These are phyloP conservation scores for Ceratobasidium theobromae DNA, from an alignment of 1,284 basidiomycete species.

Conservation along the genomic window DNA sequence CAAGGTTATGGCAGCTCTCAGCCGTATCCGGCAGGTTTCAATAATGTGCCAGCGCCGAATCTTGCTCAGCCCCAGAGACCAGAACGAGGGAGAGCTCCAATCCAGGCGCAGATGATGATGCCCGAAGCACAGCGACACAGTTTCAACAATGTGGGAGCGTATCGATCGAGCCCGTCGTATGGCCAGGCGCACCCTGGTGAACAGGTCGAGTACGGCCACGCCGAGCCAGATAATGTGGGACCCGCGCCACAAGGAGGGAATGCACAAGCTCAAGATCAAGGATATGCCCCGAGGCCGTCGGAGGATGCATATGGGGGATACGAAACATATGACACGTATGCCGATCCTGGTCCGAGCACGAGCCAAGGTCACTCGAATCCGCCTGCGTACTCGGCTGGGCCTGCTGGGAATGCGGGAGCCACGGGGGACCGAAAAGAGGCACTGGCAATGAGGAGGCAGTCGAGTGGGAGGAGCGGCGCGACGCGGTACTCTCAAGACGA, in stretches of 20 bases:
- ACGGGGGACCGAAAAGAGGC: constrained; percentile 12
- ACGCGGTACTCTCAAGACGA: constrained; percentile 24
- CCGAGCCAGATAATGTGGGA: neutral
- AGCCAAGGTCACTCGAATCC: neutral
- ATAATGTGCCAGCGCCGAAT: constrained; percentile 14
- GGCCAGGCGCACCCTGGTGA: constrained; percentile 25
- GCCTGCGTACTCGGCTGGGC: constrained; percentile 6
- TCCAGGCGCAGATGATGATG: constrained; percentile 25
- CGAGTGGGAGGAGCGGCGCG: constrained; percentile 9
- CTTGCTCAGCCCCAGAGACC: constrained; percentile 4
- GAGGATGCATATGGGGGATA: constrained; percentile 28
- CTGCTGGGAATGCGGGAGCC: neutral
- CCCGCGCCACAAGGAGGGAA: too few species aligned
- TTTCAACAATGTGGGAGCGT: constrained; percentile 26
- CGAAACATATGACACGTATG: constrained; percentile 7
- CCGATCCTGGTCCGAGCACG: neutral
- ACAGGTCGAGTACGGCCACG: constrained; percentile 26
- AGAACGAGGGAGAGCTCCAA: neutral
- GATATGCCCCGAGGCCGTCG: neutral
- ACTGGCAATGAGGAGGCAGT: neutral
- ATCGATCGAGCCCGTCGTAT: constrained; percentile 6
- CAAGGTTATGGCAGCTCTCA: constrained; percentile 7
- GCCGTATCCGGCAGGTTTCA: neutral
- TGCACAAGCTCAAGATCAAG: too few species aligned
- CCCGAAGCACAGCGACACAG: constrained; percentile 18